Evolutionary conservation across 116 monocot genomes (phyloP), one percentile per base, ranked within the genome.

Genomic region (Dioscorea cayenensis): DNA sequence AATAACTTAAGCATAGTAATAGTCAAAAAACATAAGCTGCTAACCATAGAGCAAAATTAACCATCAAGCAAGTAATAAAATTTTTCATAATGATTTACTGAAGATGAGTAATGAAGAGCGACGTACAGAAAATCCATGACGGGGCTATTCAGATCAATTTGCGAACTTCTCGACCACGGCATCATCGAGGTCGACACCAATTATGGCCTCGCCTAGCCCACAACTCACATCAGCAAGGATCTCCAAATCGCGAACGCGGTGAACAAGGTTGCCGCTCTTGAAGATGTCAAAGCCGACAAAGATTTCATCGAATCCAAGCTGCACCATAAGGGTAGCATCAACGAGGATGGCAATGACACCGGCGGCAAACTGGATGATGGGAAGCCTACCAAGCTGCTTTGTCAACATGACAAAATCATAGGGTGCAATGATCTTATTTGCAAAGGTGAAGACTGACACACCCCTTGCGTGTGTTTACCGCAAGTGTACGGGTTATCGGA

Each of bases 391-490:
- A 12, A 71, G 52, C 32, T 71, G 71, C 71, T 71, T 60, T 6
- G 58, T 71, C 71, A 60, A 59, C 71, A 60, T 60, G 27, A 71
- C 27, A 29, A 71, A 29, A 32, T 71, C 71, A 18, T 71, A 71
- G 1, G 71, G 71, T 7, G 71, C 58, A n/a, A 59, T 59, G 20
- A 71, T 59, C 14, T 35, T 22, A 59, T 71, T 71, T 16, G 71
- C 71, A 14, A 60, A 60, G 52, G 71, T 0, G 32, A 71, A 71
- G 11, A 71, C 71, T n/a, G n/a, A n/a, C n/a, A n/a, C n/a, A n/a
- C n/a, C n/a, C n/a, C n/a, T n/a, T n/a, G n/a, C n/a, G n/a, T n/a
- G n/a, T n/a, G n/a, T n/a, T n/a, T n/a, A n/a, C n/a, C n/a, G n/a
- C n/a, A n/a, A n/a, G n/a, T n/a, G n/a, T n/a, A n/a, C n/a, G n/a